Evolutionary conservation across 208 protist species (phyloP), one percentile per base, ranked within the genome.

Genomic region (Phytomonas francai): DNA sequence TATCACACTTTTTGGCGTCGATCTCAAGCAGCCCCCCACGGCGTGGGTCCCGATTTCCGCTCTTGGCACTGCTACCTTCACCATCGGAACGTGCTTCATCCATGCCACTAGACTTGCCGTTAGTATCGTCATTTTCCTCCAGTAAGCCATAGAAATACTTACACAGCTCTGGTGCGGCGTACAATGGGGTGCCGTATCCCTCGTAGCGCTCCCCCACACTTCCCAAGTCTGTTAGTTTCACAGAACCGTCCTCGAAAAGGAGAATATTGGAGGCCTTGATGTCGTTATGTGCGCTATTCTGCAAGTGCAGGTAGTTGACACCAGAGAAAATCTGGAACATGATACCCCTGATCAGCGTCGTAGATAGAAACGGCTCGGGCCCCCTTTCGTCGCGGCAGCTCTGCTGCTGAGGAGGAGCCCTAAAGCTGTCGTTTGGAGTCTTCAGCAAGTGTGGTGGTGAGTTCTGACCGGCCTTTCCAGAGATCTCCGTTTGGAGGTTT

Each of bases 91-190:
- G 6, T 39, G 6, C 34, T 9, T 39, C 34, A 12, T 39, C 9
- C 34, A 39, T 39, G 34, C 34, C 34, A 39, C 34, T 39, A 39
- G 3, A 12, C 34, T 39, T 39, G 3, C 9, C 34, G 34, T 39
- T 9, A 9, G 3, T 9, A 39, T 9, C 9, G 34, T 3, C 3
- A 39, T 39, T 39, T 9, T 9, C 34, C 9, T 39, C 6, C 34
- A 39, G 34, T 39, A 39, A 39, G 34, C 34, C 34, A 73, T 91
- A 94, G 60, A 89, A 94, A 65, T 77, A 67, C 57, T 74, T 74
- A 66, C 85, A 91, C 60, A 95, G 64, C 76, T 98, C 92, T 36
- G 95, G 95, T 12, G 89, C 88, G 27, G 92, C 75, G 71, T 78
- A 97, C 59, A 94, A 86, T 3, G 93, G 88, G 4, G 94, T 91